Evolutionary conservation across 345 rosid species (phyloP), one percentile per base, ranked within the genome.

Genomic region (Eutrema yunnanense): DNA sequence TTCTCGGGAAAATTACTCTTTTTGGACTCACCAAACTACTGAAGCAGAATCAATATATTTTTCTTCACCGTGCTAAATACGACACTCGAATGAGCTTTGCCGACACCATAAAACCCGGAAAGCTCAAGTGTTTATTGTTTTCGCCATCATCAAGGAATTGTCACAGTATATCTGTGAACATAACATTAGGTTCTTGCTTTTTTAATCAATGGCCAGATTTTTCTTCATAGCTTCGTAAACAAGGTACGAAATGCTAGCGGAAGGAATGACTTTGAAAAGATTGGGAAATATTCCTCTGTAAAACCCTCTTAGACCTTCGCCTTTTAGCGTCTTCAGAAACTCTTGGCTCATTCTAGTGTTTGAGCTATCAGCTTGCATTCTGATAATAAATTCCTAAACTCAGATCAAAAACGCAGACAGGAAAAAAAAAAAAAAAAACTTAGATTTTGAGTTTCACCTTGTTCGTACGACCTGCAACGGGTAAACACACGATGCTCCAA

Each of bases 391-490:
- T 27, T 58, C 73, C 30, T 38, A 9, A 51, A 14, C 48, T 74
- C 62, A 41, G 61, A 41, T 58, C 3, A 5, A 40, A 53, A 32
- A 47, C 19, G 26, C 9, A 7, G 34, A 19, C 32, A 11, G 46
- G 16, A 11, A 48, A 3, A 3, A 14, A 22, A 22, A 16, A 16
- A 13, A 32, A 22, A 26, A 10, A 47, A 22, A 41, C 19, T 22
- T 46, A 50, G 42, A 10, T 10, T 66, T 33, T 51, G 26, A 26
- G 46, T 49, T 66, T 29, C 84, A 95, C 98, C 98, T 90, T 56
- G 99, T 95, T 83, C 99, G 72, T 49, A 95, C 70, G 72, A 95
- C 96, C 79, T 92, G 99, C 78, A 95, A 84, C 2, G 99, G 98
- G 82, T 95, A 95, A 60, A 88, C 98, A 74, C 96, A 90, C 4